Evolutionary conservation across 768 basidiomycete species (phyloP).

Genomic region (Rhodotorula graminis): DNA sequence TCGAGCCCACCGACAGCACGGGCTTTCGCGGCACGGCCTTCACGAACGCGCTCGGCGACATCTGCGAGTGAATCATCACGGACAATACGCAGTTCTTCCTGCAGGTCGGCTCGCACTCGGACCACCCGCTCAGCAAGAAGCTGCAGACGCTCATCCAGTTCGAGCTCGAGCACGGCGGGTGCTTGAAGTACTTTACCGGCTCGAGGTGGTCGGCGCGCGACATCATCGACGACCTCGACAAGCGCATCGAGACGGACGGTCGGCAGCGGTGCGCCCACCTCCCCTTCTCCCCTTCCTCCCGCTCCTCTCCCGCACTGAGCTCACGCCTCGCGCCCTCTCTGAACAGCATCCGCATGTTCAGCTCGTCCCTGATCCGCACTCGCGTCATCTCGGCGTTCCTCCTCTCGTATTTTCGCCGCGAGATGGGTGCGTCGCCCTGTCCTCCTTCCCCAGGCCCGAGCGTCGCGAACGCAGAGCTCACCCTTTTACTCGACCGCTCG

Average conservation of each 20-base stretch:
- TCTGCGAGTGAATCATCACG: neutral
- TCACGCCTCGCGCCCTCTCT: neutral
- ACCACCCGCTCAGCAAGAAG: neutral
- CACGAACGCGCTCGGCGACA: too few relatives aligned
- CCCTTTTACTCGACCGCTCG: too few relatives aligned
- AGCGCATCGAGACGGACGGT: neutral
- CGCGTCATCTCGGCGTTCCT: neutral
- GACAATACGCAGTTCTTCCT: neutral
- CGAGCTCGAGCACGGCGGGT: neutral
- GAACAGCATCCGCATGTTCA: neutral
- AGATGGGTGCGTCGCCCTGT: neutral
- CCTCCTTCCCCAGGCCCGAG: too few relatives aligned
- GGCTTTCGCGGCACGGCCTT: neutral
- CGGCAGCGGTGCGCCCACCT: neutral
- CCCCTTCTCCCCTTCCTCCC: too few relatives aligned
- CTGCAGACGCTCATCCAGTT: neutral
- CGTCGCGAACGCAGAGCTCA: too few relatives aligned
- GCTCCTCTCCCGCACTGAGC: neutral
- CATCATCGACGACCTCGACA: slow-evolving; percentile 2
- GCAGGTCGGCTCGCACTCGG: neutral
- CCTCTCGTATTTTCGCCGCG: neutral
- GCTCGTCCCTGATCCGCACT: neutral
- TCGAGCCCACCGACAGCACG: neutral
- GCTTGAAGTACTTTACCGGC: neutral
- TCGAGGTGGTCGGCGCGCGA: neutral